These are phyloP conservation scores for Arabidopsis hybrid DNA, from an alignment of 441 rosid genomes.

Conservation along the genomic window DNA sequence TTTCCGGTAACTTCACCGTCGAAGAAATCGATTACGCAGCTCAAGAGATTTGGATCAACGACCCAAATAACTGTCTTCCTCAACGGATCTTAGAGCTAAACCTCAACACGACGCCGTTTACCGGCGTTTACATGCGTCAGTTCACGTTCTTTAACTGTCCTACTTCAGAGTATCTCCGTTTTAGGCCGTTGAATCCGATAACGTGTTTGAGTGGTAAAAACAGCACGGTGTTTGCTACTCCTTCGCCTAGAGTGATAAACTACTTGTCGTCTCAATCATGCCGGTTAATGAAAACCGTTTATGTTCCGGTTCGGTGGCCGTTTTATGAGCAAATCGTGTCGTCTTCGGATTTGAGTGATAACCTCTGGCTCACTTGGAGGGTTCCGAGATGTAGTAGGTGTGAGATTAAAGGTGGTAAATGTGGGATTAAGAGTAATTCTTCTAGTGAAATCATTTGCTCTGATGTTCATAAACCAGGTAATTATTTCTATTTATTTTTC, in stretches of 20 bases:
- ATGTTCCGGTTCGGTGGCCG: conserved; percentile 65
- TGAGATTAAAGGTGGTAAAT: conserved; percentile 56
- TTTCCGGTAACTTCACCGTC: conserved; percentile 55
- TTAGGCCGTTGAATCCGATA: conserved; percentile 51
- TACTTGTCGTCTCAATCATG: conserved; percentile 49
- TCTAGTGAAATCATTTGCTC: conserved; percentile 53
- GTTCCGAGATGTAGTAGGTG: conserved; percentile 62
- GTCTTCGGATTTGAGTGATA: conserved; percentile 58
- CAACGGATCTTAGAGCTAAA: conserved; percentile 55
- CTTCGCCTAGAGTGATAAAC: conserved; percentile 41
- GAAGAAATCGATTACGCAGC: conserved; percentile 56
- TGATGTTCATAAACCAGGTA: conserved; percentile 53
- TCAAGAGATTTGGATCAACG: conserved; percentile 65
- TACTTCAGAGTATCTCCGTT: conserved; percentile 29
- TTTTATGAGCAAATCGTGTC: conserved; percentile 55
- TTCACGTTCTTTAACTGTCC: conserved; percentile 76
- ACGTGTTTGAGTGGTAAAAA: conserved; percentile 58
- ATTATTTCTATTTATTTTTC: background rate
- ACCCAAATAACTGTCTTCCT: conserved; percentile 61
- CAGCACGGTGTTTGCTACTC: conserved; percentile 65
- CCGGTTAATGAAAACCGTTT: conserved; percentile 40
- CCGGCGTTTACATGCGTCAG: conserved; percentile 40
- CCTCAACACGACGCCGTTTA: conserved; percentile 61
- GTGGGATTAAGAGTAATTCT: conserved; percentile 60
- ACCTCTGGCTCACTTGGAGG: conserved; percentile 67